Evolutionary conservation across 495 filamentous ascomycete species (phyloP).

Genomic region (Cairneyella variabilis): DNA sequence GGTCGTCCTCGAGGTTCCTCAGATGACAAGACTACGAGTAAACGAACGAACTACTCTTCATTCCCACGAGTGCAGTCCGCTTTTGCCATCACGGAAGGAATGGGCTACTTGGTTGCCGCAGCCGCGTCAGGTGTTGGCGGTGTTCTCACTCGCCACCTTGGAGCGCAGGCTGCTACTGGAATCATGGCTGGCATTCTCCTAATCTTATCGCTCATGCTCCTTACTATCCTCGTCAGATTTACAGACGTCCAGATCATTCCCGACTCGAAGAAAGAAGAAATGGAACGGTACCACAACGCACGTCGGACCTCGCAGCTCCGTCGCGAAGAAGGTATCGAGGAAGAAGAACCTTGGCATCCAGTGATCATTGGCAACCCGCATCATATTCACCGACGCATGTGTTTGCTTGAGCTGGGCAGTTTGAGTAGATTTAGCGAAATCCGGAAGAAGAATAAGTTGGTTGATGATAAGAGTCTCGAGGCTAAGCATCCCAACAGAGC

Average conservation of each 20-base stretch:
- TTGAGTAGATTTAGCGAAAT: conserved; percentile 69
- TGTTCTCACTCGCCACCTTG: conserved; percentile 52
- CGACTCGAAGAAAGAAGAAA: conserved; percentile 43
- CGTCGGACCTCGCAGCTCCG: conserved; percentile 27
- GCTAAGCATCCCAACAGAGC: conserved; percentile 24
- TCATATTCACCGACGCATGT: conserved; percentile 61
- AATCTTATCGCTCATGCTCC: conserved; percentile 56
- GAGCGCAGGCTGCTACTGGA: conserved; percentile 61
- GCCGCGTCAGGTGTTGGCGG: conserved; percentile 61
- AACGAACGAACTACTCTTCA: conserved; percentile 61
- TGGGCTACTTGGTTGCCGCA: conserved; percentile 63
- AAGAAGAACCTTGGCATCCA: conserved; percentile 60
- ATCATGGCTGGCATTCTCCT: conserved; percentile 60
- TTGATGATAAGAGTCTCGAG: conserved; percentile 35
- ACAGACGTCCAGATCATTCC: conserved; percentile 64
- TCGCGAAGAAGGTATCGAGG: conserved; percentile 35
- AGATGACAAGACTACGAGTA: conserved; percentile 42
- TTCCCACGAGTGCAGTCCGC: conserved; percentile 69
- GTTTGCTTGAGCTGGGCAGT: conserved; percentile 59
- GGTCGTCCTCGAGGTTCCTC: conserved; percentile 45
- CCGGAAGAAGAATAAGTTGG: conserved; percentile 58
- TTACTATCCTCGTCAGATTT: conserved; percentile 55
- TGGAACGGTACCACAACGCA: conserved; percentile 44
- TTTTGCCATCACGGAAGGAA: conserved; percentile 62
- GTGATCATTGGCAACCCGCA: conserved; percentile 65